Evolutionary conservation across 2,329 filamentous ascomycete genomes (phyloP).

Genomic region (Pseudogymnoascus sp.): DNA sequence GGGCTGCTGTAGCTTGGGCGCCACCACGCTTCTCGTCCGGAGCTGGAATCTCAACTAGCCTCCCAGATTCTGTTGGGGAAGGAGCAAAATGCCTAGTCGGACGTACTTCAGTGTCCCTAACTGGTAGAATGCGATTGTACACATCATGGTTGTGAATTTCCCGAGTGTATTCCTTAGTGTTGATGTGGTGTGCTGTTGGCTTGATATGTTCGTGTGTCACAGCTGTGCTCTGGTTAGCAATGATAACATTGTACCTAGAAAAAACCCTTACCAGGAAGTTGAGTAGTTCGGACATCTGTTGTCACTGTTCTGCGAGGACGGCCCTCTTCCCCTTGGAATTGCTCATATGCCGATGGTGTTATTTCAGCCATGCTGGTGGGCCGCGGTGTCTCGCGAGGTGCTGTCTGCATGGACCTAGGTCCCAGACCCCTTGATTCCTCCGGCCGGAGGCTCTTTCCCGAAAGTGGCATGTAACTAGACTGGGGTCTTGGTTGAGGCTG

Average conservation of each 20-base stretch:
- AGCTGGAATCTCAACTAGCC: conserved; percentile 40
- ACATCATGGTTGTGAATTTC: conserved; percentile 50
- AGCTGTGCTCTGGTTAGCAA: conserved; percentile 27
- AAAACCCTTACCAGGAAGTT: neutral
- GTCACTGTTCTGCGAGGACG: neutral
- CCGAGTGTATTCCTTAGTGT: conserved; percentile 41
- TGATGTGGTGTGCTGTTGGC: conserved; percentile 38
- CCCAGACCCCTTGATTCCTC: neutral
- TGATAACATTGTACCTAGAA: neutral
- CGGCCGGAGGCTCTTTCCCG: neutral
- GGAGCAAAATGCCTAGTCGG: conserved; percentile 42
- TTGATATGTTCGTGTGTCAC: conserved; percentile 44
- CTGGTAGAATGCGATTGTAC: conserved; percentile 45
- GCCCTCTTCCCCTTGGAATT: neutral
- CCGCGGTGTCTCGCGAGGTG: conserved; percentile 11
- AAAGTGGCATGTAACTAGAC: neutral
- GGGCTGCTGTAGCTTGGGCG: neutral
- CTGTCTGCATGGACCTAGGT: neutral
- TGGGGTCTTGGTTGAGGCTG: neutral
- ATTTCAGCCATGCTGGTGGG: neutral
- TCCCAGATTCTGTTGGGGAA: conserved; percentile 32
- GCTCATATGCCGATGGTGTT: neutral
- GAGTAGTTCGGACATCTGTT: neutral
- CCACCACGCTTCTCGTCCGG: conserved; percentile 16
- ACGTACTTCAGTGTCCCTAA: conserved; percentile 46